Base-by-base conservation (phyloP, 1,139 yeast genomes). In the Taphrina pruni region DNA sequence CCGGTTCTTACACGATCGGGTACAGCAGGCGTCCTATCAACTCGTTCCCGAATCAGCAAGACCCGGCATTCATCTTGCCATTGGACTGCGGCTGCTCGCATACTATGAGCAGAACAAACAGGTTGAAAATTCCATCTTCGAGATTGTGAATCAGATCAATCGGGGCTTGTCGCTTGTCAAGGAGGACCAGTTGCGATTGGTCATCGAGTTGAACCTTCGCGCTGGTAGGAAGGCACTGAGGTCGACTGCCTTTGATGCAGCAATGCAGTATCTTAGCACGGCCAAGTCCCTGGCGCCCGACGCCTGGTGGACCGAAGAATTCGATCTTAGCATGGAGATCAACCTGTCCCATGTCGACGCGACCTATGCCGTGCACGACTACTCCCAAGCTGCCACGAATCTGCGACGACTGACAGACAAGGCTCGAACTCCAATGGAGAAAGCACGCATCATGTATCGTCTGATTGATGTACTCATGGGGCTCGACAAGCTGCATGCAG, bases 1-100 rank as follows among this genome's bases (percentile, higher is more conserved):
- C 38, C 57, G 65, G 14, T 66, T 66, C 14, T 35, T 66, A 35
- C 69, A 66, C 20, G 69, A 66, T 43, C 69, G 69, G 11, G 69
- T 66, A 12, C 69, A 66, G 52, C 65, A 66, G 21, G 65, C 69
- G 12, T 35, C 69, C 17, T 66, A 66, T 21, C 60, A 57, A 14
- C 52, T 66, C 12, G 36, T 58, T 20, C 45, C 65, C 11, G 60
- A 58, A 26, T 55, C 32, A 20, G 60, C 48, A 8, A 56, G 58
- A 17, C 54, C 65, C n/a, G 35, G 43, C n/a, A 35, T 48, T n/a
- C 69, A 66, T 39, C n/a, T 66, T n/a, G 21, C 55, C 14, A 66
- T 66, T 41, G 69, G 69, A 12, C 21, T 54, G 38, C 65, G 60
- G 11, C 43, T 66, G 26, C 35, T 57, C n/a, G 41, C 35, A 7